Base-by-base conservation (phyloP, 495 filamentous ascomycete species). In the Penicillium taxi region DNA sequence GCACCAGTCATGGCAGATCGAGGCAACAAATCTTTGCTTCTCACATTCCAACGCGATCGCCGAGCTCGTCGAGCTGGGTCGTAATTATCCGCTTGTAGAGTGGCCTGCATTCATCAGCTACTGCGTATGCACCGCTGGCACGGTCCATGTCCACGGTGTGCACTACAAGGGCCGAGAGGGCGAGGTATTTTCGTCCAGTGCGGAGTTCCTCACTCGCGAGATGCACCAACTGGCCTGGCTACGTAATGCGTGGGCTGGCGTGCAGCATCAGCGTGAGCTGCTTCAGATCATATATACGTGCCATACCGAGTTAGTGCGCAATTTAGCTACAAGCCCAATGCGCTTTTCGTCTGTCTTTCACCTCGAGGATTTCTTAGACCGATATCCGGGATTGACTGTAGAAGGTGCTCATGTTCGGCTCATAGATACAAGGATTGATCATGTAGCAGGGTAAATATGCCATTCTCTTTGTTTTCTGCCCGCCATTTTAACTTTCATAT, bases 1-100 rank as follows among this genome's bases (percentile, higher is more conserved):
- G 49, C 84, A 93, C 44, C 84, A 89, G 52, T 86, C 82, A 22
- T 93, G 86, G 86, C 85, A 90, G 56, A 89, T 89, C 34, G 84
- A 87, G 48, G 82, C 84, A 0, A 89, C 84, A 1, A 86, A 88
- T 41, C 72, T 88, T 34, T 90, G 85, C 56, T 89, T 93, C 55
- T 69, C 84, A 11, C 86, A 93, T 45, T 83, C 86, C 6, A 93
- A 90, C 56, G 84, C 84, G 1, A 86, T 93, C 33, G 79, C 82
- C 4, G 85, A 90, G 45, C 66, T 93, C 1, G 82, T 89, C 13
- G 82, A 87, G 52, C 72, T 89, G 14, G 84, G 81, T 1, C 75
- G 77, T 31, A 67, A 63, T 24, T 69, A 67, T 23, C 67, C 76
- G 3, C 69, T 78, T 6, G 74, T 87, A 22, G 84, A 88, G 53